Evolutionary conservation across 306 rosid genomes (phyloP), one percentile per base, ranked within the genome.

Genomic region (Prosopis cineraria): DNA sequence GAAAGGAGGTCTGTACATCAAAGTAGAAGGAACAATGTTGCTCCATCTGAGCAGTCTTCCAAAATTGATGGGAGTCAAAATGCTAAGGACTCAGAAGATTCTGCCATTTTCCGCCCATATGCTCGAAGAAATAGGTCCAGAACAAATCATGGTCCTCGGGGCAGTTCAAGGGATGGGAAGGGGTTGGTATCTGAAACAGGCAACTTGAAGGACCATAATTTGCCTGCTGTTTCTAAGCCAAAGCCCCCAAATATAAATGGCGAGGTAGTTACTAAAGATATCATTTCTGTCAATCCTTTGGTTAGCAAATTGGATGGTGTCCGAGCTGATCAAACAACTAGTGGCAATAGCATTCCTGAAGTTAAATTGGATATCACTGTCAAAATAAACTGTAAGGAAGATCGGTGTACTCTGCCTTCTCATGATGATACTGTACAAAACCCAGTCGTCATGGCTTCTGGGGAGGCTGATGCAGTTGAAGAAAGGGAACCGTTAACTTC

Each of bases 91-190:
- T 84, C 93, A 0, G 99, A 96, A 77, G 99, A 96, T 82, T 96
- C 94, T 12, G 94, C 98, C 41, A 88, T 96, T 75, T 81, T 96
- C 77, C 92, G 96, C 59, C 99, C 98, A 74, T 96, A 96, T 86
- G 94, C 97, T 52, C 97, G 99, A 82, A 90, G 99, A 81, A 90
- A 90, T 79, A 89, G 98, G 86, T 93, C 99, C 79, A 91, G 84
- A 82, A 79, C 98, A 74, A 91, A 84, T 88, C 97, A 91, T 66
- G 98, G 94, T 78, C 81, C 94, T 78, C 90, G 90, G 71, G 94
- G 91, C 70, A 77, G 74, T 67, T 56, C 87, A 70, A 86, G 91
- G 81, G 94, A 90, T 77, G 80, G 79, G 65, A 96, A 90, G 84
- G 93, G 85, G 69, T 72, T 56, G 45, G 4, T 79, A 47, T 79